phyloP scores from a whole-genome alignment of 163 green algal species.

The Scenedesmus sp. region DNA sequence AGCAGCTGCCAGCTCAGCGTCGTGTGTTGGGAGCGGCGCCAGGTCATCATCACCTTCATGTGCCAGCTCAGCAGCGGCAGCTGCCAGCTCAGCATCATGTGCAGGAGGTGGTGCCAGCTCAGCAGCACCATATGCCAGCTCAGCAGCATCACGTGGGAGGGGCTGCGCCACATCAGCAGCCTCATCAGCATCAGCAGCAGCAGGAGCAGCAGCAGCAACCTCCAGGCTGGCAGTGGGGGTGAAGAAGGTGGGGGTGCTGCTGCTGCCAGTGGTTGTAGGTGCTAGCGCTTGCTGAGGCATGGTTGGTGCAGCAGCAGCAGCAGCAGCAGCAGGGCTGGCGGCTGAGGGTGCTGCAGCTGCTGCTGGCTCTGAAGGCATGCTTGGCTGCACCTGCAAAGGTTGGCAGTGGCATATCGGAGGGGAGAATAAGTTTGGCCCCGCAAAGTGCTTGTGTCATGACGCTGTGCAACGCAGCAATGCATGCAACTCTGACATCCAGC shows the following conservation, averaged over 20 bases:
- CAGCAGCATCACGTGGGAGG: too few relatives aligned
- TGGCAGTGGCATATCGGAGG: too few relatives aligned
- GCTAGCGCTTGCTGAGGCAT: neutral
- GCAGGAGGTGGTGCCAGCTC: too few relatives aligned
- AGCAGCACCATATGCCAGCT: too few relatives aligned
- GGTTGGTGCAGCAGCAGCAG: neutral
- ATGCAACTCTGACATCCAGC: too few relatives aligned
- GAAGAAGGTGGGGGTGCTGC: neutral
- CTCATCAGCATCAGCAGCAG: too few relatives aligned
- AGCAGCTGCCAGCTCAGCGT: conserved; percentile 4
- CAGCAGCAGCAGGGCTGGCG: neutral
- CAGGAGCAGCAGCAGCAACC: neutral
- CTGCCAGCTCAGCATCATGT: too few relatives aligned
- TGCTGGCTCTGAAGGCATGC: neutral
- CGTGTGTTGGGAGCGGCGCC: neutral
- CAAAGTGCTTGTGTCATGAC: too few relatives aligned
- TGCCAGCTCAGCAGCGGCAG: too few relatives aligned
- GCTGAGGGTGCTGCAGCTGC: neutral
- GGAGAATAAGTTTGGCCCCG: neutral
- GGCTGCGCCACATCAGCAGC: too few relatives aligned
- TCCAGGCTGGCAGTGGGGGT: neutral
- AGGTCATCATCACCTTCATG: neutral
- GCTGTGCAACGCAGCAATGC: too few relatives aligned
- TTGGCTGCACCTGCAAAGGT: neutral
- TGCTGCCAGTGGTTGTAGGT: neutral